Conservation (phyloP, 78 protist genomes). For the Dictyostelium citrinum region DNA sequence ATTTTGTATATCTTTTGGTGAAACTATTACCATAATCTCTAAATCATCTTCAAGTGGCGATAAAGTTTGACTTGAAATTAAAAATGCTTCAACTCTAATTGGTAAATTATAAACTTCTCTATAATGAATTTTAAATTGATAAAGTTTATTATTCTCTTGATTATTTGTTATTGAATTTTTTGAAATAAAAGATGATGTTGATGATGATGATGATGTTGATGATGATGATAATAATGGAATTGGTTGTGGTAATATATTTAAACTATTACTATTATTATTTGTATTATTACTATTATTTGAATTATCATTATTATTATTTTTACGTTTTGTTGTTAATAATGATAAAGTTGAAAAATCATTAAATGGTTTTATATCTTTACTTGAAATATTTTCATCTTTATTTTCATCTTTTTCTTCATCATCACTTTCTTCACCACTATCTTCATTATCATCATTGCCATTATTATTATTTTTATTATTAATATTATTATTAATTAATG, state of each 20-base stretch:
- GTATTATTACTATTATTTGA: too few relatives aligned
- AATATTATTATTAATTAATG: neutral
- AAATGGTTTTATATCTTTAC: neutral
- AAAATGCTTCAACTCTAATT: neutral
- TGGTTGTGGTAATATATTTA: neutral
- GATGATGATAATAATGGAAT: neutral
- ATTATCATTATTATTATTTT: too few relatives aligned
- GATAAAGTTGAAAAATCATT: neutral
- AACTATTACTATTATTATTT: neutral
- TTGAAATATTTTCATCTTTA: neutral
- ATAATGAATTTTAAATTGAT: neutral
- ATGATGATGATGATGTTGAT: too few relatives aligned
- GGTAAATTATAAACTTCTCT: conserved; percentile 1
- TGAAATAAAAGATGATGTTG: neutral
- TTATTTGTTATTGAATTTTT: neutral
- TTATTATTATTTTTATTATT: too few relatives aligned
- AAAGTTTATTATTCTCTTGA: neutral
- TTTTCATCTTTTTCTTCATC: neutral
- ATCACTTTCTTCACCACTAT: neutral
- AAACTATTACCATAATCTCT: neutral
- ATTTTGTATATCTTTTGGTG: neutral
- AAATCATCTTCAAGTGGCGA: neutral
- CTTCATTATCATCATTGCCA: neutral
- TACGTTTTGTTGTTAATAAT: neutral
- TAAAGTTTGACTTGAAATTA: neutral